Evolutionary conservation across 805 yeast species (phyloP).

Genomic region (Candida yuanshanica): DNA sequence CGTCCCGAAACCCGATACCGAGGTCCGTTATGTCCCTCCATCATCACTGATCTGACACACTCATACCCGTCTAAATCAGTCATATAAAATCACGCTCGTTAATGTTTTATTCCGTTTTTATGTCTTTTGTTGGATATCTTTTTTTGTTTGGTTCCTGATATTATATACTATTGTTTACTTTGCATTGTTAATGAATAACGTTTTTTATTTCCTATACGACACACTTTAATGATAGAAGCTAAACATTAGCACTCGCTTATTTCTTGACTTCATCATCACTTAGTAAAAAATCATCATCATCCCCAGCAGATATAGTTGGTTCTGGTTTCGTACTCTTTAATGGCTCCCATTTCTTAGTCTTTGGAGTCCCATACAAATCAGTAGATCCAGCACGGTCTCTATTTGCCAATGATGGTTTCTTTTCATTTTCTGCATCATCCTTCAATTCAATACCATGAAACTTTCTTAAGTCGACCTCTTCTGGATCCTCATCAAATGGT

Average conservation of each 20-base stretch:
- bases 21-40: too few species aligned
- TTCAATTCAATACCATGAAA: conserved; percentile 44
- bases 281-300: conserved; percentile 43
- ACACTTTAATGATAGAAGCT: not conserved
- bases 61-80: too few species aligned
- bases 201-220: not conserved
- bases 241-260: not conserved
- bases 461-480: conserved; percentile 40
- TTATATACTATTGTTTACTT: not conserved
- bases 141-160: not conserved
- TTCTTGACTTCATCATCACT: conserved; percentile 11
- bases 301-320: conserved; percentile 19
- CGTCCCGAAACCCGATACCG: not conserved
- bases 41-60: too few species aligned
- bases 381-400: conserved; percentile 26
- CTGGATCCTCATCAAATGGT: conserved; percentile 48
- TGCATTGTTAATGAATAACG: not conserved
- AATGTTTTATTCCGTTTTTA: too few species aligned
- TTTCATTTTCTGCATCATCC: conserved; percentile 21
- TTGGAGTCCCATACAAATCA: conserved; percentile 22
- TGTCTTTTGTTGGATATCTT: too few species aligned
- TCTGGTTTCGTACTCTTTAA: conserved; percentile 22
- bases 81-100: too few species aligned
- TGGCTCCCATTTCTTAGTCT: conserved; percentile 37
- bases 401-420: conserved; percentile 24